phyloP scores from a whole-genome alignment of 768 basidiomycete genomes.

The Auricularia sp. region DNA sequence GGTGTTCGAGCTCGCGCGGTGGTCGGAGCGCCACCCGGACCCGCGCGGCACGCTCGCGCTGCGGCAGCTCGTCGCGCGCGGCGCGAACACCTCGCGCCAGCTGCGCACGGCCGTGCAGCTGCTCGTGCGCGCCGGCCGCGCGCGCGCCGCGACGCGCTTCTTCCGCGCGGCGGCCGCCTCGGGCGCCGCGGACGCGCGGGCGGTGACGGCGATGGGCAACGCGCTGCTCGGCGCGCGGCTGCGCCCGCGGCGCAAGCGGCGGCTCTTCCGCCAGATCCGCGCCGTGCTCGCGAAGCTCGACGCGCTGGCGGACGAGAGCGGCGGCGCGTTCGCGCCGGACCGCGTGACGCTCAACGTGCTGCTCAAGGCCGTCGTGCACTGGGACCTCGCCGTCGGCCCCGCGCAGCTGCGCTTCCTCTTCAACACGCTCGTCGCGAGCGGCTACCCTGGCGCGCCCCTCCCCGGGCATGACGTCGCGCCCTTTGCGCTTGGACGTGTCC shows the following conservation, averaged over 20 bases:
- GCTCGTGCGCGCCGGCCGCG: constrained; percentile 34
- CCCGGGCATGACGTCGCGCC: background rate
- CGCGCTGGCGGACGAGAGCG: constrained; percentile 21
- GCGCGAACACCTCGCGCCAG: constrained; percentile 14
- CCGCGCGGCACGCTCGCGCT: background rate
- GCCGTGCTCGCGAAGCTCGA: constrained; percentile 31
- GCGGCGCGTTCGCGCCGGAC: constrained; percentile 35
- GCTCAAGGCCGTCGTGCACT: constrained; percentile 48
- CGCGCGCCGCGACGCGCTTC: constrained; percentile 35
- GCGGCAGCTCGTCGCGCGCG: background rate
- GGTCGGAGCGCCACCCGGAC: background rate
- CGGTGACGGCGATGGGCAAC: constrained; percentile 44
- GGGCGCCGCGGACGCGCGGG: constrained; percentile 20
- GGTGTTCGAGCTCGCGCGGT: background rate
- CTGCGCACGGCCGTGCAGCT: constrained; percentile 25
- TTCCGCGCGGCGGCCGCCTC: constrained; percentile 20
- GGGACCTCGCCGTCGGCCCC: constrained; percentile 35
- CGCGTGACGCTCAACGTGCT: constrained; percentile 63
- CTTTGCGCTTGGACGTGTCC: background rate
- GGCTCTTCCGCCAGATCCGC: constrained; percentile 38
- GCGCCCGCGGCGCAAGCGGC: constrained; percentile 19
- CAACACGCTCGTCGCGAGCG: constrained; percentile 48
- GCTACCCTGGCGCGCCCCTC: constrained; percentile 38
- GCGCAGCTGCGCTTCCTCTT: constrained; percentile 46
- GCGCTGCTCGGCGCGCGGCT: constrained; percentile 41